These are phyloP conservation scores for Aspergillus funiculosus DNA, from an alignment of 495 filamentous ascomycete species.

Conservation along the genomic window DNA sequence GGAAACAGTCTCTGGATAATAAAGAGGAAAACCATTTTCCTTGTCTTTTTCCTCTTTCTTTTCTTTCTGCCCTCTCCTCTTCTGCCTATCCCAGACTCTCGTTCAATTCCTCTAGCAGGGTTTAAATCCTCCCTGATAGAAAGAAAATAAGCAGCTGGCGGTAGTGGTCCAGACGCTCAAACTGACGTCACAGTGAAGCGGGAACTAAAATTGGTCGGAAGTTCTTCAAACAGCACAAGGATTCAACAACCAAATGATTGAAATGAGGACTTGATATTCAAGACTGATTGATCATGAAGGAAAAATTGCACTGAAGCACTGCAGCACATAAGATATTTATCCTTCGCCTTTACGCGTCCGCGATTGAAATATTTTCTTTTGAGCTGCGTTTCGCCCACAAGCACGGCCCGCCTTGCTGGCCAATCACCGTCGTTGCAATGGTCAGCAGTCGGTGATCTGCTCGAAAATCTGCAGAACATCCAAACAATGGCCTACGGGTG, in stretches of 20 bases:
- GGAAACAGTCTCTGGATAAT: constrained; percentile 42
- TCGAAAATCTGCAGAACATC: neutral
- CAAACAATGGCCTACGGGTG: neutral
- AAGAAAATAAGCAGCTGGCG: neutral
- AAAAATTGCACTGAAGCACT: too few relatives aligned
- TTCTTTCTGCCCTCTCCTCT: too few relatives aligned
- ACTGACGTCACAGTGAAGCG: neutral
- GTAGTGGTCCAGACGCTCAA: neutral
- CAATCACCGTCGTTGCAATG: constrained; percentile 4
- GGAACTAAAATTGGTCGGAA: neutral
- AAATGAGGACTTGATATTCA: too few relatives aligned
- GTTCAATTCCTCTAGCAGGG: neutral
- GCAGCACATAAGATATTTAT: too few relatives aligned
- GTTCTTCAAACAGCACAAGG: too few relatives aligned
- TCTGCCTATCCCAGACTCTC: neutral
- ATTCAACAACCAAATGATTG: too few relatives aligned
- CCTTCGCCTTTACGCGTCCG: too few relatives aligned
- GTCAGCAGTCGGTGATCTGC: constrained; percentile 6
- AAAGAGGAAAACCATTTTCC: constrained; percentile 38
- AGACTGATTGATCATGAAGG: too few relatives aligned
- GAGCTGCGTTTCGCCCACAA: neutral
- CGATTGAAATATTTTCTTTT: too few relatives aligned
- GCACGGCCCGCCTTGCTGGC: neutral
- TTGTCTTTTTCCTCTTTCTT: constrained; percentile 3
- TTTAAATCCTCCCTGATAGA: neutral